Evolutionary conservation across 176 grass and related monocot species (phyloP), one percentile per base, ranked within the genome.

Genomic region (Dendrocalamus sinicus): DNA sequence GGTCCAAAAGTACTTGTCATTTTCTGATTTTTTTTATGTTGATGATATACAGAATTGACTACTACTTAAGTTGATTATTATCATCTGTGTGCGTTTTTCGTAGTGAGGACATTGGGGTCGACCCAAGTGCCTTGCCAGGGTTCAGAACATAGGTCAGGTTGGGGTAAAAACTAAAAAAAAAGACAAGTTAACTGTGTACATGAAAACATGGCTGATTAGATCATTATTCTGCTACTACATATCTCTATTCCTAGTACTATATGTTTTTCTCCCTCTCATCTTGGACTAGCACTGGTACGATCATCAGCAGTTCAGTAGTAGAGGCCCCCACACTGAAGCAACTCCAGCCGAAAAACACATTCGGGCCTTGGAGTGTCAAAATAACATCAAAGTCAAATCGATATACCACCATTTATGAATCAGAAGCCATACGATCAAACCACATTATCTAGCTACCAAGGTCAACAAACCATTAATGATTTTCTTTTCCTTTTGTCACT

Each of bases 341-440:
- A 23, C 22, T 10, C 57, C 22, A 1, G 57, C 57, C 22, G 57
- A 10, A 23, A 59, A 59, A 23, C n/a, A 26, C n/a, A 61, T 61
- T 24, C 59, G 9, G 22, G 20, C 16, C 13, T 8, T 30, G 14
- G 23, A 28, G 23, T 45, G 40, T 26, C 53, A 32, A 58, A 60
- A 46, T 39, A 51, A 66, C 78, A 71, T 9, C 5, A 72, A 78
- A 30, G 83, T 69, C 74, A 68, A 47, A 47, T 57, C 67, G 54
- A 14, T 13, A 65, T 61, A 46, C 19, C 16, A 47, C 10, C 70
- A 76, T 60, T 76, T 22, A 78, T 19, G 65, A 64, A 63, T 44
- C 64, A 83, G 73, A 72, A 88, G 78, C 54, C 73, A 83, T 28
- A 84, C 64, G 81, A 78, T 37, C 24, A 13, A 26, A 12, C 12